Evolutionary conservation across 1,139 yeast genomes (phyloP), one percentile per base, ranked within the genome.

Genomic region (Lipomyces yarrowii): DNA sequence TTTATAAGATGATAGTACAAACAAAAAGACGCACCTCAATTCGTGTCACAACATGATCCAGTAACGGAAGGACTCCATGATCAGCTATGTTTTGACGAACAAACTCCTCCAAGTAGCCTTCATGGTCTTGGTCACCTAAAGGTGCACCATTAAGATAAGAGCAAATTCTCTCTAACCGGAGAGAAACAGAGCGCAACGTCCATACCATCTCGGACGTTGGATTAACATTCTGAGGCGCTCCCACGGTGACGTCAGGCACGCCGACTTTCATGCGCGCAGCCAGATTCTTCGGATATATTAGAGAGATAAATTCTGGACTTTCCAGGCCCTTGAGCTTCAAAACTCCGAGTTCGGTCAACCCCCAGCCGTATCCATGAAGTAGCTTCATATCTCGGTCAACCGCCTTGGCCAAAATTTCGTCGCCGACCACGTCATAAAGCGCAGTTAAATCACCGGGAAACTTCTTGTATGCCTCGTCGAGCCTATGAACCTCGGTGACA

Each of bases 291-390:
- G 98, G 96, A 78, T 88, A 93, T 0, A 87, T 87, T 64, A 92
- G 82, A 13, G 96, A 90, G 48, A 96, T 88, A 59, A 84, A 83
- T 75, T 96, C 99, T 0, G 97, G 97, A 53, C 93, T 89, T 84
- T 96, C 99, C 54, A 96, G 83, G 33, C 99, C 99, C 77, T 96
- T 94, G 73, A 96, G 82, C 76, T 92, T 92, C 74, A 87, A 87
- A 74, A 93, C 97, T 37, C 99, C 99, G 62, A 91, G 78, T 60
- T 86, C 87, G 69, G 84, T 85, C 66, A 87, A 84, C n/a, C 81
- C 82, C 81, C 88, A 87, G 0, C 96, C 97, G 64, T 87, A 83
- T 63, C 85, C 87, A 60, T 87, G 86, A 56, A 94, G 77, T 72
- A 88, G 84, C 4, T 80, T 81, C 72, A 90, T 82, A 75, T 92